A percentile compares a stretch with the other conserved stretches of the same genome.
These are phyloP conservation scores for Cytospora piceicola DNA, from an alignment of 2,329 filamentous ascomycete genomes.

Conservation along the genomic window DNA sequence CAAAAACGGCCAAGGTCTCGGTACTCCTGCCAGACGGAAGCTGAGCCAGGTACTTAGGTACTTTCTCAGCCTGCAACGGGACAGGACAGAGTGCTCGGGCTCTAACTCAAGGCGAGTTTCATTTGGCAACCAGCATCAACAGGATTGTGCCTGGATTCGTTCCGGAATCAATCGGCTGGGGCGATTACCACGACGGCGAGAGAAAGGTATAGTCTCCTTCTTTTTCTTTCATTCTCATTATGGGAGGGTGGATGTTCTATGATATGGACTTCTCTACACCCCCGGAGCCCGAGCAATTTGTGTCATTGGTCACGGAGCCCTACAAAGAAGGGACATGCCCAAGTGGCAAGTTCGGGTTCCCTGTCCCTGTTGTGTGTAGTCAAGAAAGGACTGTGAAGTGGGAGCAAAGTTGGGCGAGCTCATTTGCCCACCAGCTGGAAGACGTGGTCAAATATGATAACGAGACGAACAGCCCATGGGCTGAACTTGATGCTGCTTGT, in stretches of 20 bases:
- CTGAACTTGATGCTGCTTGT: constrained; percentile 6
- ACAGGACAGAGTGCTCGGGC: constrained; percentile 2
- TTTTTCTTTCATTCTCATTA: no score
- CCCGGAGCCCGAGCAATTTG: not conserved
- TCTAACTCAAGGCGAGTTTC: not conserved
- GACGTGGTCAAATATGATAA: constrained; percentile 19
- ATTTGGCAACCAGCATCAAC: constrained; percentile 11
- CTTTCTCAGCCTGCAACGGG: not conserved
- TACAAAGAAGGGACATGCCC: not conserved
- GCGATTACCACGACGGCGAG: not conserved
- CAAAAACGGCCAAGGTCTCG: constrained; percentile 9
- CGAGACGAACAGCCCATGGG: constrained; percentile 10
- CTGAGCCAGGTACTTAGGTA: not conserved
- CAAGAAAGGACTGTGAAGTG: not conserved
- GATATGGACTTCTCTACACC: constrained; percentile 13
- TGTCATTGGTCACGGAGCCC: constrained; percentile 4
- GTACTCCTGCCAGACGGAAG: not conserved
- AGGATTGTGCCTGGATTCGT: not conserved
- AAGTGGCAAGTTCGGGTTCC: constrained; percentile 10
- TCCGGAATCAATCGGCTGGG: constrained; percentile 9
- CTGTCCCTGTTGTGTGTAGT: not conserved
- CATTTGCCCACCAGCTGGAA: not conserved
- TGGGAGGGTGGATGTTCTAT: not conserved
- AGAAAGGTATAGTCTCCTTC: constrained; percentile 4
- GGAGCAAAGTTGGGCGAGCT: constrained; percentile 10